Percentiles rank a stretch among this genome's conserved stretches.
Evolutionary conservation across 192 early-diverging fungal species (phyloP).

Genomic region (Entomortierella parvispora): DNA sequence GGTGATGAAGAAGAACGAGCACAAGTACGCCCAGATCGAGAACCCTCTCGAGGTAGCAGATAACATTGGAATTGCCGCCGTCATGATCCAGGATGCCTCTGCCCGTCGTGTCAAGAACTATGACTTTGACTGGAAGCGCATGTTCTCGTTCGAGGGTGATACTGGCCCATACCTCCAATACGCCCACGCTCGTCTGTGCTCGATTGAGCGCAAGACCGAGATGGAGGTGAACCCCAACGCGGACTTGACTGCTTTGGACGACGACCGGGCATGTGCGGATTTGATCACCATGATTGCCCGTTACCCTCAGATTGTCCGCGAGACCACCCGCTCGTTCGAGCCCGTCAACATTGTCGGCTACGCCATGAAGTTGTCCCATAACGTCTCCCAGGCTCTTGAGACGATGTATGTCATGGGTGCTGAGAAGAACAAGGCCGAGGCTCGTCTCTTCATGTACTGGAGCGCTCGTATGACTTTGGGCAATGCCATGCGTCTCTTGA

Average conservation of each 20-base stretch:
- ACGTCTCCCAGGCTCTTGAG: constrained; percentile 83
- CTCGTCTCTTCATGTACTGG: constrained; percentile 89
- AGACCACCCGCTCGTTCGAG: constrained; percentile 74
- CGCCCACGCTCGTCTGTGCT: constrained; percentile 96
- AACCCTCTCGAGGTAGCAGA: constrained; percentile 87
- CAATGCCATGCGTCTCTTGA: constrained; percentile 86
- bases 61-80: constrained; percentile 91
- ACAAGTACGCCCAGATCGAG: constrained; percentile 85
- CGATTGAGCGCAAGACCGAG: constrained; percentile 87
- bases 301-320: constrained; percentile 87
- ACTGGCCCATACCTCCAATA: constrained; percentile 99
- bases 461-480: constrained; percentile 85
- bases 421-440: constrained; percentile 79
- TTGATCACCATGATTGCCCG: constrained; percentile 81
- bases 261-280: constrained; percentile 70
- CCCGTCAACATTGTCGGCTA: constrained; percentile 90
- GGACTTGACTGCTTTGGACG: constrained; percentile 76
- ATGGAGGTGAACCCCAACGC: constrained; percentile 69
- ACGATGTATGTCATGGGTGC: constrained; percentile 79
- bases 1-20: constrained; percentile 90
- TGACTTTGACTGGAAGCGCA: constrained; percentile 89
- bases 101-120: constrained; percentile 96
- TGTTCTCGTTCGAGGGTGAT: constrained; percentile 97
- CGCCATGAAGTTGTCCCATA: constrained; percentile 82
- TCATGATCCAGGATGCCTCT: constrained; percentile 92